A percentile compares a stretch with the other conserved stretches of the same genome.
Conservation (phyloP, 2,329 filamentous ascomycete genomes). For the Hypoxylon sp. region DNA sequence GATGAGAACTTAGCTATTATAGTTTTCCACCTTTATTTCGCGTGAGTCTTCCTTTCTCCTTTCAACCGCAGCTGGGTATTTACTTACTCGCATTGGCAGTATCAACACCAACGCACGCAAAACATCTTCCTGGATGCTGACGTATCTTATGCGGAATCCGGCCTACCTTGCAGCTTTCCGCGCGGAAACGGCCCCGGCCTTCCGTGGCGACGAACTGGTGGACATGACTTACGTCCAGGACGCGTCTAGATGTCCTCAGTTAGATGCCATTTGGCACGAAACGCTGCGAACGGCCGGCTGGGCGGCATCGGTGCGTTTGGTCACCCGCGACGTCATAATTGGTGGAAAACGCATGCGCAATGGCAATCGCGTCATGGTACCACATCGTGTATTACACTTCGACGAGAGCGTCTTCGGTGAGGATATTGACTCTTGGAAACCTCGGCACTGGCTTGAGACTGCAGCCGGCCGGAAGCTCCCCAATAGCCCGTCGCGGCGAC, state of each 20-base stretch:
- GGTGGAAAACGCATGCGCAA: conserved; percentile 45
- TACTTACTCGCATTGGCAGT: too few relatives aligned
- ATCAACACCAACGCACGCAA: conserved; percentile 49
- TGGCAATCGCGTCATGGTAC: conserved; percentile 47
- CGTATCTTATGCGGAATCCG: conserved; percentile 42
- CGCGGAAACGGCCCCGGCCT: conserved; percentile 42
- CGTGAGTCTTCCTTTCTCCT: too few relatives aligned
- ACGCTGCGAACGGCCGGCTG: conserved; percentile 41
- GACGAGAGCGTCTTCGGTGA: conserved; percentile 40
- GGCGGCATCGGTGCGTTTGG: conserved; percentile 44
- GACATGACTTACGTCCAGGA: conserved; percentile 50
- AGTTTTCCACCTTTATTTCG: too few relatives aligned
- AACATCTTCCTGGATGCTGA: conserved; percentile 46
- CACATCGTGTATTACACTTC: conserved; percentile 47
- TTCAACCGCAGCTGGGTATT: background rate
- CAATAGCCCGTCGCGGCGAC: conserved; percentile 22
- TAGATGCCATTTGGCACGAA: conserved; percentile 48
- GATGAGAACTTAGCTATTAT: too few relatives aligned
- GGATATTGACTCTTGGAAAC: background rate
- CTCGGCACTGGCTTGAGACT: too few relatives aligned
- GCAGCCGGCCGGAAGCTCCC: too few relatives aligned
- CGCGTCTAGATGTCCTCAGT: conserved; percentile 31
- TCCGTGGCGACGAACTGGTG: conserved; percentile 48
- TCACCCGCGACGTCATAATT: conserved; percentile 43
- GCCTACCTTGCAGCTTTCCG: conserved; percentile 32